A percentile compares a stretch with the other conserved stretches of the same genome.
Evolutionary conservation across 495 filamentous ascomycete genomes (phyloP).

Genomic region (Tetracladium marchalianum): DNA sequence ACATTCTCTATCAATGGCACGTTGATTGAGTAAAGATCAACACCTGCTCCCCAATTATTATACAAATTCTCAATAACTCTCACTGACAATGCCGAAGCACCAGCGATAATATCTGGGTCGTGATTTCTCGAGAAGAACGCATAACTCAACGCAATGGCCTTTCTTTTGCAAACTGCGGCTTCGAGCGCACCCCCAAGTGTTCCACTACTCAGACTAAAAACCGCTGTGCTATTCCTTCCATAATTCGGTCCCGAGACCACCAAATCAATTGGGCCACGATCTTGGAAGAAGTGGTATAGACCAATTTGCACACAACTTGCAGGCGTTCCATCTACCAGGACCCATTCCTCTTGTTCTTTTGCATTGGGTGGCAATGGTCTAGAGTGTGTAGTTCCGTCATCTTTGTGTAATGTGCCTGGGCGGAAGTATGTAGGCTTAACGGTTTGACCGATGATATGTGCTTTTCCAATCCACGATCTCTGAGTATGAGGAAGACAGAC

Average conservation of each 20-base stretch:
- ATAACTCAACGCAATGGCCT: slow-evolving; percentile 74
- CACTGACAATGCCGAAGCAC: slow-evolving; percentile 59
- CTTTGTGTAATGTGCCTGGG: slow-evolving; percentile 48
- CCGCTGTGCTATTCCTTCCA: slow-evolving; percentile 83
- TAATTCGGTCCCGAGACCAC: slow-evolving; percentile 92
- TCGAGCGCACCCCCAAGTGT: slow-evolving; percentile 90
- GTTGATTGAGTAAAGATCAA: slow-evolving; percentile 82
- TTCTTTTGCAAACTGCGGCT: slow-evolving; percentile 71
- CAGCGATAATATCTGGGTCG: slow-evolving; percentile 65
- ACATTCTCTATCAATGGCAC: slow-evolving; percentile 68
- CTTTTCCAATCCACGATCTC: slow-evolving; percentile 96
- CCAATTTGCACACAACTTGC: slow-evolving; percentile 87
- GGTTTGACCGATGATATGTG: slow-evolving; percentile 79
- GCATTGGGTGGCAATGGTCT: slow-evolving; percentile 37
- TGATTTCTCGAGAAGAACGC: slow-evolving; percentile 78
- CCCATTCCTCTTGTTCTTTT: slow-evolving; percentile 73
- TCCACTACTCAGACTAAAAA: slow-evolving; percentile 82
- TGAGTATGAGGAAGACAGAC: slow-evolving; percentile 87
- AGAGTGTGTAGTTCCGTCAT: slow-evolving; percentile 56
- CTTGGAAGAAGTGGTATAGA: slow-evolving; percentile 74
- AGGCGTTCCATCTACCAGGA: slow-evolving; percentile 81
- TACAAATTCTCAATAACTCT: slow-evolving; percentile 68
- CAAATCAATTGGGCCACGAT: slow-evolving; percentile 69
- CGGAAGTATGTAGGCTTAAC: slow-evolving; percentile 88
- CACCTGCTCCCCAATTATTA: slow-evolving; percentile 60